Conservation (phyloP, 768 basidiomycete genomes). For the Multifurca ochricompacta region DNA sequence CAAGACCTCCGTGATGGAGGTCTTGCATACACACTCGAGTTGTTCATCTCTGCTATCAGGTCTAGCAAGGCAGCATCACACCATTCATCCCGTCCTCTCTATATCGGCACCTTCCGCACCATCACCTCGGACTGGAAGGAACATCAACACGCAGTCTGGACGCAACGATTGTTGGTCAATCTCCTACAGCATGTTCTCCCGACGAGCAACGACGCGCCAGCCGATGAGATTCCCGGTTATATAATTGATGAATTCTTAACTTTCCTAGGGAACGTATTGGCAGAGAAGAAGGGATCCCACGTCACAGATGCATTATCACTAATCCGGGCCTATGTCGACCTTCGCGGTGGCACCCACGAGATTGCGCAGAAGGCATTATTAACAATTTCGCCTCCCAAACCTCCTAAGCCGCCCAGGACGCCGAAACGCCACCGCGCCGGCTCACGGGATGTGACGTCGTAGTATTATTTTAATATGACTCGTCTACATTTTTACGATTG, state of each 20-base stretch:
- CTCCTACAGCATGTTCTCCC: slow-evolving; percentile 25
- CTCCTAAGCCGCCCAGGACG: background rate
- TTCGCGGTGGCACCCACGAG: background rate
- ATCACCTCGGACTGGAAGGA: slow-evolving; percentile 9
- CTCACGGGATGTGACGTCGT: background rate
- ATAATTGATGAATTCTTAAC: slow-evolving; percentile 1
- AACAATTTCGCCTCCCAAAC: background rate
- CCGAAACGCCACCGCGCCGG: background rate
- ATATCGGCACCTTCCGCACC: slow-evolving; percentile 2
- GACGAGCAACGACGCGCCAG: background rate
- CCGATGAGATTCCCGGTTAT: background rate
- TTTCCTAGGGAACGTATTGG: background rate
- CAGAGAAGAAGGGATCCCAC: slow-evolving; percentile 1
- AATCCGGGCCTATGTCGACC: background rate
- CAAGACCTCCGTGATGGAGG: slow-evolving; percentile 16
- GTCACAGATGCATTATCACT: background rate
- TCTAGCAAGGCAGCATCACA: background rate
- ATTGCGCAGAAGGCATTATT: background rate
- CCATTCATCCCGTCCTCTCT: slow-evolving; percentile 6
- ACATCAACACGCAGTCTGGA: background rate
- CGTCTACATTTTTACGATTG: too few relatives aligned
- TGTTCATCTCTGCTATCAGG: slow-evolving; percentile 6
- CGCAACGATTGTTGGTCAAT: slow-evolving; percentile 23
- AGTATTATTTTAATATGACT: too few relatives aligned
- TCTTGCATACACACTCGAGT: slow-evolving; percentile 9